Evolutionary conservation across 768 basidiomycete genomes (phyloP).

Genomic region (Lentinula boryana): DNA sequence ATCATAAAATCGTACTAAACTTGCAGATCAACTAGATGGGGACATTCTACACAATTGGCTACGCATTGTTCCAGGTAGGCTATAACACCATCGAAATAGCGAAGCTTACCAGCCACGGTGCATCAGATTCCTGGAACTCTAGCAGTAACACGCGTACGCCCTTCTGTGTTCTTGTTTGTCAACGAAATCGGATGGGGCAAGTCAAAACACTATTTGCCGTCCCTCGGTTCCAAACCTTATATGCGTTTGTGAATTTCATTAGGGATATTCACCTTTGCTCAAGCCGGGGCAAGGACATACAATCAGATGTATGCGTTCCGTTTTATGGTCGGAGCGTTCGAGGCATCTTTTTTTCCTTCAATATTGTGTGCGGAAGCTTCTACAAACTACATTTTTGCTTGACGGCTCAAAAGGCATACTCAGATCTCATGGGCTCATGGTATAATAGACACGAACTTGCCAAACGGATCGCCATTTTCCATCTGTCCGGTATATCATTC

Average conservation of each 20-base stretch:
- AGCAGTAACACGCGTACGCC: slow-evolving; percentile 17
- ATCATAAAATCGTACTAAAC: background rate
- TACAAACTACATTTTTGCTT: too few relatives aligned
- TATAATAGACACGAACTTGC: slow-evolving; percentile 19
- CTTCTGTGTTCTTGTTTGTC: slow-evolving; percentile 13
- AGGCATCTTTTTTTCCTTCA: slow-evolving; percentile 18
- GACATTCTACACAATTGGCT: slow-evolving; percentile 19
- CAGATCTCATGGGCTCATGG: slow-evolving; percentile 19
- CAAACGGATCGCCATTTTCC: slow-evolving; percentile 19
- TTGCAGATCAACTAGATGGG: slow-evolving; percentile 13
- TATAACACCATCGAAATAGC: background rate
- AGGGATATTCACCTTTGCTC: slow-evolving; percentile 19
- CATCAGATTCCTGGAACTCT: slow-evolving; percentile 17
- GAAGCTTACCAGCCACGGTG: background rate
- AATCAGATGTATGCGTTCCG: slow-evolving; percentile 20
- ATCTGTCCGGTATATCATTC: slow-evolving; percentile 11
- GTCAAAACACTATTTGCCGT: background rate
- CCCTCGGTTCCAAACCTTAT: too few relatives aligned
- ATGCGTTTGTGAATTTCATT: background rate
- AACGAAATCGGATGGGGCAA: slow-evolving; percentile 20
- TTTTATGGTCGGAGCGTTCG: slow-evolving; percentile 18
- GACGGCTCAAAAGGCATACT: background rate
- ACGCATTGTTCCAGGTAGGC: slow-evolving; percentile 13
- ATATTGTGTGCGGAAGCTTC: background rate
- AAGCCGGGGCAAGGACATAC: slow-evolving; percentile 17